Evolutionary conservation across 2,329 filamentous ascomycete species (phyloP).

Genomic region (Microdochium paspali): DNA sequence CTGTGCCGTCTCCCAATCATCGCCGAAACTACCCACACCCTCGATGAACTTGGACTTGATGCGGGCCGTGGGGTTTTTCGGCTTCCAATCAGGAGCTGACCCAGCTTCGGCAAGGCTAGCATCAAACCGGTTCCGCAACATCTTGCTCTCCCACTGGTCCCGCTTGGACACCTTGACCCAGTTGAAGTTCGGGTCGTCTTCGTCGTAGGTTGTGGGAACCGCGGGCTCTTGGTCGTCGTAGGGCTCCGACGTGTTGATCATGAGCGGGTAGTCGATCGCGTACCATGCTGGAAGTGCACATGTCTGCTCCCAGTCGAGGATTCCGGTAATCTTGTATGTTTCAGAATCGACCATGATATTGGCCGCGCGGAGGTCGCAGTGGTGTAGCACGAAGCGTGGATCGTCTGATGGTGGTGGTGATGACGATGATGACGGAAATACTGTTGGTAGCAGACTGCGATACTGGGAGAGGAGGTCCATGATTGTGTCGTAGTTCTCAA

Average conservation of each 20-base stretch:
- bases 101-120: neutral
- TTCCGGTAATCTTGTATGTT: neutral
- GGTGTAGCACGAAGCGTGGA: neutral
- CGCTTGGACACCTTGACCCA: neutral
- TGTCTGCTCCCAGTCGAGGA: slow-evolving; percentile 3
- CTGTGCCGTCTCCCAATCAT: neutral
- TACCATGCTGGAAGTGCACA: neutral
- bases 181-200: neutral
- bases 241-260: neutral
- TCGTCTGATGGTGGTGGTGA: neutral
- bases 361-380: neutral
- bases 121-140: neutral
- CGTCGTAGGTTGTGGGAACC: slow-evolving; percentile 1
- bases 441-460: neutral
- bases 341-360: slow-evolving; percentile 1
- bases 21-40: neutral
- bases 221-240: neutral
- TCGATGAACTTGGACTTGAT: neutral
- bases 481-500: neutral
- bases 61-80: neutral
- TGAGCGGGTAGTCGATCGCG: neutral
- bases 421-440: neutral
- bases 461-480: neutral
- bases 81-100: neutral
- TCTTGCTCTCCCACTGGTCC: slow-evolving; percentile 1